Conservation (phyloP, 2,329 filamentous ascomycete species). For the Camptophora hylomeconis region DNA sequence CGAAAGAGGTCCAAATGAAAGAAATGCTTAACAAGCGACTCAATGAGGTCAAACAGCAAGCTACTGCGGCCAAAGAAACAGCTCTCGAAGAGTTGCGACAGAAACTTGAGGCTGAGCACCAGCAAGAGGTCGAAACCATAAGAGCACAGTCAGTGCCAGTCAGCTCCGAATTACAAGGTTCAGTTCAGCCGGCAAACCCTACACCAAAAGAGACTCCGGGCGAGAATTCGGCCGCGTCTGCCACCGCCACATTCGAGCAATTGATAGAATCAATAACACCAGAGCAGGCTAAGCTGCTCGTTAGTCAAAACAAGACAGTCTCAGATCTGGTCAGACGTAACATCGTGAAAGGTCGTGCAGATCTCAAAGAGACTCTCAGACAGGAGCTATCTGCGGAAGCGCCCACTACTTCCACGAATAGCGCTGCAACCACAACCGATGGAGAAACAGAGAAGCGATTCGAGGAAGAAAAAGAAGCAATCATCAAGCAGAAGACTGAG, state of each 20-base stretch:
- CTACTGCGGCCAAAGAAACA: slow-evolving; percentile 31
- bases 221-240: slow-evolving; percentile 13
- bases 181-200: slow-evolving; percentile 23
- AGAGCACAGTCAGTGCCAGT: slow-evolving; percentile 23
- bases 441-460: slow-evolving; percentile 25
- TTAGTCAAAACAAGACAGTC: slow-evolving; percentile 37
- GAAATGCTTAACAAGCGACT: slow-evolving; percentile 59
- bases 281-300: slow-evolving; percentile 36
- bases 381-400: slow-evolving; percentile 18
- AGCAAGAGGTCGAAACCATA: slow-evolving; percentile 29
- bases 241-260: slow-evolving; percentile 19
- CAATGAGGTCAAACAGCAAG: slow-evolving; percentile 37
- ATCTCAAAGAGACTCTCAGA: slow-evolving; percentile 23
- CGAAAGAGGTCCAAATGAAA: slow-evolving; percentile 46
- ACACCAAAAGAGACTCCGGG: slow-evolving; percentile 17
- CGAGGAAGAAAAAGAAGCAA: slow-evolving; percentile 9
- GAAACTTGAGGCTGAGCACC: slow-evolving; percentile 21
- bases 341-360: slow-evolving; percentile 34
- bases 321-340: slow-evolving; percentile 43
- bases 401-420: neutral
- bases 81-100: slow-evolving; percentile 13
- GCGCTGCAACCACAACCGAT: too few relatives aligned
- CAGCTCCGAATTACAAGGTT: slow-evolving; percentile 25
- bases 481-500: slow-evolving; percentile 4
- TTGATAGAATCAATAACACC: slow-evolving; percentile 36